Evolutionary conservation across 805 yeast genomes (phyloP), one percentile per base, ranked within the genome.

Genomic region (Ogataea zsoltii): DNA sequence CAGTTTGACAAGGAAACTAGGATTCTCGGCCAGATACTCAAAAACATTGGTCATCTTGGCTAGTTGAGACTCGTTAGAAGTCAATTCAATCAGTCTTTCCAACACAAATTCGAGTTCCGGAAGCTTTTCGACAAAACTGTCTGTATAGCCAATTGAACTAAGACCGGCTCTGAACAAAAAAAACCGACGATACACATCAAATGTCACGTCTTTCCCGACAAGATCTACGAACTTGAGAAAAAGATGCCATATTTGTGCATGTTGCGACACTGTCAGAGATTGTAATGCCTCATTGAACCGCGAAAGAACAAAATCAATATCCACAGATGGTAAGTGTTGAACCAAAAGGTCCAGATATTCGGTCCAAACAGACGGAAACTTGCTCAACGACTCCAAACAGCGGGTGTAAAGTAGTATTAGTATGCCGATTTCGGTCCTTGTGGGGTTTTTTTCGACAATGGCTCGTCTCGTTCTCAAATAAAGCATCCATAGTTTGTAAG

Each of bases 401-500:
- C 69, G 56, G 36, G 76, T 77, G 59, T 77, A 85, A 15, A 78
- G 63, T 12, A 33, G 25, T 10, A 47, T 23, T 14, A 57, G 21
- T 7, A 37, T 39, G 9, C 21, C 19, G 12, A 45, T 32, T 14
- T 56, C 53, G 10, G 32, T 28, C 11, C n/a, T 23, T 15, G 32
- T 41, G 17, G 42, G 41, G 19, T 10, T 35, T 5, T 25, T 33
- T 9, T 46, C 37, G 12, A 50, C 12, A 16, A 45, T 16, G 2
- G 25, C 19, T 10, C 69, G 49, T 19, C 83, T 60, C 19, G 75
- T 50, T 17, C 71, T 72, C 18, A 81, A 51, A 52, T 79, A 81
- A 9, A 61, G 33, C 45, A 65, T 62, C 89, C 89, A 84, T 18
- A 85, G 56, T 50, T 77, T 74, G 49, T 73, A 73, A 2, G 81